Conservation (phyloP, 306 rosid genomes). For the Hippophae gyantsensis region DNA sequence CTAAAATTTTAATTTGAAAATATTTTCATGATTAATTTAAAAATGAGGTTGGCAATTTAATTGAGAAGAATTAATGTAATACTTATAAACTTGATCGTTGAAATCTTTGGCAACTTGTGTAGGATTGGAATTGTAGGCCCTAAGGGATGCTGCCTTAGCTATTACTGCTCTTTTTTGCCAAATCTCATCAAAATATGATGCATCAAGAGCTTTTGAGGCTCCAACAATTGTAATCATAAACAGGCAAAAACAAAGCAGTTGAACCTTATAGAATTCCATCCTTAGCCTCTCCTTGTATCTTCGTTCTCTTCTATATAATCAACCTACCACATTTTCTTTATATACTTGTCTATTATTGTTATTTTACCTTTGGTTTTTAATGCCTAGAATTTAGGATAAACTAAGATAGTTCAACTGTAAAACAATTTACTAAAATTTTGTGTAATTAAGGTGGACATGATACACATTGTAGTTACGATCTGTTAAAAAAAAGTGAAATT, state of each 20-base stretch:
- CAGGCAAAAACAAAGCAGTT: conserved; percentile 22
- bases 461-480: too few species aligned
- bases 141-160: conserved; percentile 21
- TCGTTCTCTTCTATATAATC: too few species aligned
- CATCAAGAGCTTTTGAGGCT: conserved; percentile 23
- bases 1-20: not conserved
- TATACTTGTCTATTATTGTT: too few species aligned
- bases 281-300: not conserved
- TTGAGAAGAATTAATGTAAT: conserved; percentile 1
- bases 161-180: conserved; percentile 34
- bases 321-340: too few species aligned
- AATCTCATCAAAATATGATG: conserved; percentile 18
- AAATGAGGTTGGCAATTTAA: too few species aligned
- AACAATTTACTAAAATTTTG: too few species aligned
- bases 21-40: not conserved
- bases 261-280: conserved; percentile 22
- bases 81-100: conserved; percentile 26
- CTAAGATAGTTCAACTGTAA: too few species aligned
- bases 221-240: conserved; percentile 17
- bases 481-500: too few species aligned
- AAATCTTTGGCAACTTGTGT: conserved; percentile 7
- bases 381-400: too few species aligned
- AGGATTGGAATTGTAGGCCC: conserved; percentile 28
- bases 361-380: too few species aligned
- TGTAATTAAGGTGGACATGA: too few species aligned